Evolutionary conservation across 2,329 filamentous ascomycete genomes (phyloP).

Genomic region (Neurospora sp.): DNA sequence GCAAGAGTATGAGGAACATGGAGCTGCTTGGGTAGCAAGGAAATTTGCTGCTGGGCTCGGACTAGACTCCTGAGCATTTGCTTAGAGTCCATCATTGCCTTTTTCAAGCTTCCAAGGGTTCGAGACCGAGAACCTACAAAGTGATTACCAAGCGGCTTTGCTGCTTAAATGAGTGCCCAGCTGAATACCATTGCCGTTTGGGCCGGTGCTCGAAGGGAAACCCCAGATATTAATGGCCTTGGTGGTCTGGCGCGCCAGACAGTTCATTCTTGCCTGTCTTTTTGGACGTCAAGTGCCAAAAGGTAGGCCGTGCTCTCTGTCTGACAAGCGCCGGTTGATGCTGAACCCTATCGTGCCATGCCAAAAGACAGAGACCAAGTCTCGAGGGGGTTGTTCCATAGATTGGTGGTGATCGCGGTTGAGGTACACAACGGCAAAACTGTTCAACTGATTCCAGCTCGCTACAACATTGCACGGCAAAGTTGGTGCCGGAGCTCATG

Average conservation of each 20-base stretch:
- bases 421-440: background rate
- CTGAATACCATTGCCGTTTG: background rate
- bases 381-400: background rate
- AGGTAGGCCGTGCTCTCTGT: background rate
- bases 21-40: constrained; percentile 61
- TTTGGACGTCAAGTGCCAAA: background rate
- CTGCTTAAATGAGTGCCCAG: background rate
- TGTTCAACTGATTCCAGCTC: background rate
- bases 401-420: background rate
- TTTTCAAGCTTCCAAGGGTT: background rate
- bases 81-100: background rate
- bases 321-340: background rate
- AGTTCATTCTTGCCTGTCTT: background rate
- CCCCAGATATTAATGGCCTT: background rate
- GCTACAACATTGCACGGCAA: background rate
- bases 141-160: background rate
- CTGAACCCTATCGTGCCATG: background rate
- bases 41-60: constrained; percentile 47
- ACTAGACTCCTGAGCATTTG: constrained; percentile 9
- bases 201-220: background rate
- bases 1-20: constrained; percentile 83
- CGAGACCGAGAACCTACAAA: background rate
- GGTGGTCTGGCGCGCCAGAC: background rate
- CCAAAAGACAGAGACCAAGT: background rate
- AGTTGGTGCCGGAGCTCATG: background rate